phyloP scores from a whole-genome alignment of 2,329 filamentous ascomycete genomes.

The Curvularia hawaiiensis region DNA sequence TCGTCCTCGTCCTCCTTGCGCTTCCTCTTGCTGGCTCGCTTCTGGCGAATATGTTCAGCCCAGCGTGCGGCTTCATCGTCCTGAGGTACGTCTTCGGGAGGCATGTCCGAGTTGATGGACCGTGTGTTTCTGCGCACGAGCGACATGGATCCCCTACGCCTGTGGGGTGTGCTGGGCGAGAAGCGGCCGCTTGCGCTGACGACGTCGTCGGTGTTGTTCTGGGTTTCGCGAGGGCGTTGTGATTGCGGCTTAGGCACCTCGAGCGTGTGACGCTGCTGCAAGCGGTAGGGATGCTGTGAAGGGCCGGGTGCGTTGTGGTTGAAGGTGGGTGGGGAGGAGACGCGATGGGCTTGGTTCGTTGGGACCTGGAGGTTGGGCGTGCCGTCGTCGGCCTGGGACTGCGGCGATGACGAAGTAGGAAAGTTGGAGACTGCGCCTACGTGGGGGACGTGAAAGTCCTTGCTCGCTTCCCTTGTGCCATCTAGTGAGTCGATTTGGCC shows the following conservation, averaged over 20 bases:
- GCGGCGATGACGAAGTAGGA: slow-evolving; percentile 17
- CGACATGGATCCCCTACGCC: slow-evolving; percentile 80
- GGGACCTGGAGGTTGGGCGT: slow-evolving; percentile 47
- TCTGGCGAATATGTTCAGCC: slow-evolving; percentile 92
- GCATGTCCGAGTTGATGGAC: slow-evolving; percentile 82
- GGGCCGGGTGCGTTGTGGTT: slow-evolving; percentile 58
- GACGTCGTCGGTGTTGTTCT: slow-evolving; percentile 60
- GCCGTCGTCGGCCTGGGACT: slow-evolving; percentile 23
- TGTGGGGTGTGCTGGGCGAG: slow-evolving; percentile 69
- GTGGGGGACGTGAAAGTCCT: slow-evolving; percentile 31
- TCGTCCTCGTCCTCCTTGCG: slow-evolving; percentile 91
- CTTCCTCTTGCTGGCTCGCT: slow-evolving; percentile 84
- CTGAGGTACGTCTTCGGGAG: slow-evolving; percentile 79
- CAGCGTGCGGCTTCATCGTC: slow-evolving; percentile 92
- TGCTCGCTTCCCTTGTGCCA: slow-evolving; percentile 38
- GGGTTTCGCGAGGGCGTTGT: slow-evolving; percentile 69
- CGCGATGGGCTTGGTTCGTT: slow-evolving; percentile 50
- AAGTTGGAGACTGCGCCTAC: slow-evolving; percentile 25
- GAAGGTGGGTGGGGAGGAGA: slow-evolving; percentile 66
- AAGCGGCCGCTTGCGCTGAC: slow-evolving; percentile 78
- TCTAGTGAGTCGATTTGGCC: slow-evolving; percentile 34
- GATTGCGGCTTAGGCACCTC: slow-evolving; percentile 77
- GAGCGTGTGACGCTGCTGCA: slow-evolving; percentile 85
- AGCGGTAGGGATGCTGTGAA: slow-evolving; percentile 57
- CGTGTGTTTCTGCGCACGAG: slow-evolving; percentile 80